Evolutionary conservation across 75 land plant species (phyloP), one percentile per base, ranked within the genome.

Genomic region (Pinus albicaulis): DNA sequence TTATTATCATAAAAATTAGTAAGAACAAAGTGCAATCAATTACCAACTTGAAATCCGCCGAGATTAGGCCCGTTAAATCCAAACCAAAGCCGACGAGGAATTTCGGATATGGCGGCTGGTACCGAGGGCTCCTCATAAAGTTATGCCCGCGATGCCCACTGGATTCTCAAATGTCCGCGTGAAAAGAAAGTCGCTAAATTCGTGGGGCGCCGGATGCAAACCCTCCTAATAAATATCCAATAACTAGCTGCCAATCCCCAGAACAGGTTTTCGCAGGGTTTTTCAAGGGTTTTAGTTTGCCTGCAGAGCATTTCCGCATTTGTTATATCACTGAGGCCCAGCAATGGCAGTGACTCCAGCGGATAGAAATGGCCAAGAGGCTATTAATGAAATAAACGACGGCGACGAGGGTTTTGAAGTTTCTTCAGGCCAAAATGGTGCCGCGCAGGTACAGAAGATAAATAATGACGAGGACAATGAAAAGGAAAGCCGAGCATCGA

Each of bases 311-410:
- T 64, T 31, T 64, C 34, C 4, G 31, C 19, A 28, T 2, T 64
- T 31, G 52, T 44, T 44, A 7, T 44, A 44, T 44, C 52, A 7
- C 8, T 5, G 14, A 31, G 20, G 68, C 8, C 13, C 16, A 64
- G 22, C 34, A 58, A 64, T 64, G 68, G 68, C 28, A n/a, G 38
- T 64, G 38, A 36, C 68, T 64, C 16, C 20, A 64, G 38, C 68
- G 1, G 34, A 31, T 31, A 31, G 34, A 28, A 16, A 64, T 31
- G 68, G 38, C 34, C 34, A 28, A 62, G 65, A 62, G 16, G 34
- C 65, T 34, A 25, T 28, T 31, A 26, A 62, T 24, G 52, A 44
- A 7, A 44, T 44, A 44, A 31, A 28, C 17, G 28, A 15, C 2
- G 38, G 38, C 19, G 38, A 16, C 34, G 28, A 38, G 13, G 34